Percentiles rank a stretch among this genome's conserved stretches.
Conservation (phyloP, 768 basidiomycete genomes). For the Boletellus sp. region DNA sequence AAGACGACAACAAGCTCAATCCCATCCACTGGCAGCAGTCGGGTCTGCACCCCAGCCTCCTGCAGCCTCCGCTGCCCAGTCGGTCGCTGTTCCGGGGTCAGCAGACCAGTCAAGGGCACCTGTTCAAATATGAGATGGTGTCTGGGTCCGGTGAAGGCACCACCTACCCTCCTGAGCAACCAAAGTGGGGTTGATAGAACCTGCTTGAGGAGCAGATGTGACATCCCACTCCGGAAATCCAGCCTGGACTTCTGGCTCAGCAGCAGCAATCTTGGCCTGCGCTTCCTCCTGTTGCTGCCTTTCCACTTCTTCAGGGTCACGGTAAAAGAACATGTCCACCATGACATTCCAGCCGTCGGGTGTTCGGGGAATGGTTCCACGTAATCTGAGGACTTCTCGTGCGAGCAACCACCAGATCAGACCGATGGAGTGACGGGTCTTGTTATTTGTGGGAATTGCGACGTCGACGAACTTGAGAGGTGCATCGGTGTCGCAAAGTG, state of each 20-base stretch:
- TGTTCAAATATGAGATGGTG: slow-evolving; percentile 20
- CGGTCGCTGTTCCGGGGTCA: slow-evolving; percentile 54
- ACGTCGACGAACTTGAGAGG: slow-evolving; percentile 97
- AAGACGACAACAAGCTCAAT: slow-evolving; percentile 12
- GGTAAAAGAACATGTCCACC: slow-evolving; percentile 99
- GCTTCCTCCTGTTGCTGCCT: slow-evolving; percentile 95
- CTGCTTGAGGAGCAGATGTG: slow-evolving; percentile 60
- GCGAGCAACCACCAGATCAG: slow-evolving; percentile 97
- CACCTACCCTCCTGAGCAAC: slow-evolving; percentile 55
- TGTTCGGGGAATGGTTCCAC: slow-evolving; percentile 89
- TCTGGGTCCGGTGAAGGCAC: not conserved
- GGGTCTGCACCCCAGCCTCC: slow-evolving; percentile 37
- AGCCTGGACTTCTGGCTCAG: slow-evolving; percentile 54
- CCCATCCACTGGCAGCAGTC: slow-evolving; percentile 25
- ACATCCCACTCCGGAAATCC: slow-evolving; percentile 71
- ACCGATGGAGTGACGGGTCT: slow-evolving; percentile 95
- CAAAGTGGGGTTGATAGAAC: slow-evolving; percentile 74
- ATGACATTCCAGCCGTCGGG: slow-evolving; percentile 96
- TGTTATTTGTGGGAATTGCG: slow-evolving; percentile 99
- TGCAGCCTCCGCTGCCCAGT: slow-evolving; percentile 86
- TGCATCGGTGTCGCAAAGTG: slow-evolving; percentile 97
- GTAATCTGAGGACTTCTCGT: slow-evolving; percentile 93
- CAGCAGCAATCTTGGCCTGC: slow-evolving; percentile 67
- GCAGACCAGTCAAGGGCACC: slow-evolving; percentile 85
- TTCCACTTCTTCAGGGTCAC: slow-evolving; percentile 99